phyloP scores from a whole-genome alignment of 371 early-diverging fungal genomes.

The Thermomucor indicae-seudaticae region DNA sequence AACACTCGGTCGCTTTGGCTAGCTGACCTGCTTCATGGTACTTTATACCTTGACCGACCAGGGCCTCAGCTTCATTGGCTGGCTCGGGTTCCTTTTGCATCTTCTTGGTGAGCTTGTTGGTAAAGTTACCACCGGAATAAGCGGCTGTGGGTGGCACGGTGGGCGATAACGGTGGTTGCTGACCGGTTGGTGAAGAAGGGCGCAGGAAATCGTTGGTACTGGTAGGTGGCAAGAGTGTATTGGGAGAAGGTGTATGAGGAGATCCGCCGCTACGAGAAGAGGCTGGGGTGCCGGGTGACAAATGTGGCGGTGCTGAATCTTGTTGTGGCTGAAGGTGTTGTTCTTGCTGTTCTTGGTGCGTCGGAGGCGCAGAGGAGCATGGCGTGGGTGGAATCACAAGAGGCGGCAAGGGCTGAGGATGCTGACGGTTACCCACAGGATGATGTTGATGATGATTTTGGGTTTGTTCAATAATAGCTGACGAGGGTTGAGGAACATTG shows the following conservation, averaged over 20 bases:
- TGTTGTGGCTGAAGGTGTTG: constrained; percentile 4
- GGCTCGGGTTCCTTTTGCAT: not conserved
- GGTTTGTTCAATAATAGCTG: constrained; percentile 14
- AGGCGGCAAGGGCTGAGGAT: constrained; percentile 27
- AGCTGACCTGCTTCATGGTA: constrained; percentile 68
- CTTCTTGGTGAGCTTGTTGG: constrained; percentile 3
- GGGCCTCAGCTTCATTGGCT: constrained; percentile 12
- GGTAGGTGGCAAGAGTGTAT: constrained; percentile 14
- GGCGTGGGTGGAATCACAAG: constrained; percentile 29
- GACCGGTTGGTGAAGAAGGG: not conserved
- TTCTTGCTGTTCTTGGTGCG: too few species aligned
- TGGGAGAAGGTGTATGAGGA: constrained; percentile 18
- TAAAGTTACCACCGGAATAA: not conserved
- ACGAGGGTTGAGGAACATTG: constrained; percentile 10
- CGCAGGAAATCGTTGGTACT: constrained; percentile 3
- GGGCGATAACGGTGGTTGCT: constrained; percentile 4
- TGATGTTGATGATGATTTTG: not conserved
- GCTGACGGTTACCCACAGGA: constrained; percentile 8
- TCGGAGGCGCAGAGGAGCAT: not conserved
- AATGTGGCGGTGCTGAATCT: constrained; percentile 2
- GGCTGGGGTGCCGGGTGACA: constrained; percentile 1
- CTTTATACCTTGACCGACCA: constrained; percentile 29
- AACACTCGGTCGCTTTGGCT: constrained; percentile 64
- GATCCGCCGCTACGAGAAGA: not conserved
- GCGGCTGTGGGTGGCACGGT: constrained; percentile 4